phyloP scores from a whole-genome alignment of 1,284 basidiomycete species.

The Papiliotrema laurentii region DNA sequence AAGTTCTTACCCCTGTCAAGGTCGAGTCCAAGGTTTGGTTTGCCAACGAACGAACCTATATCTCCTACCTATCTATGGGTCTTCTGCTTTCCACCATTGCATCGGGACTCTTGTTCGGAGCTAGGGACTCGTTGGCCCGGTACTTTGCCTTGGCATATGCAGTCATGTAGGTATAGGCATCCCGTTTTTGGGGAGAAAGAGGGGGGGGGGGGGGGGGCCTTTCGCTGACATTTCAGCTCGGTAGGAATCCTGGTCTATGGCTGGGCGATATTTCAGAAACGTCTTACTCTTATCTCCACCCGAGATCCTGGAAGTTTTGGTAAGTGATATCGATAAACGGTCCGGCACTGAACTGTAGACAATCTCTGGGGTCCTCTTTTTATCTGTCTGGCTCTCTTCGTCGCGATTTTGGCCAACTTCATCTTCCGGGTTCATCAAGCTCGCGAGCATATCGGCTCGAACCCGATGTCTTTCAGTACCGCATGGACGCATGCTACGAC shows the following conservation, averaged over 20 bases:
- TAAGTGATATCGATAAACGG: slow-evolving; percentile 44
- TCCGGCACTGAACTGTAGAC: slow-evolving; percentile 53
- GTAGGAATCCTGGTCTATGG: slow-evolving; percentile 62
- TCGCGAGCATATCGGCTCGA: slow-evolving; percentile 28
- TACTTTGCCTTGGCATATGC: slow-evolving; percentile 84
- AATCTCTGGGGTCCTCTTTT: slow-evolving; percentile 72
- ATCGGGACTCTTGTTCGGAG: slow-evolving; percentile 59
- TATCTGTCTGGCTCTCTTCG: slow-evolving; percentile 72
- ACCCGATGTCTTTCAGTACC: slow-evolving; percentile 25
- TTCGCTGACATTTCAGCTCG: slow-evolving; percentile 30
- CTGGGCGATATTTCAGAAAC: slow-evolving; percentile 78
- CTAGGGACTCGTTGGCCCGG: slow-evolving; percentile 63
- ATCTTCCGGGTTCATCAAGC: slow-evolving; percentile 57
- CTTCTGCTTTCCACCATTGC: slow-evolving; percentile 81
- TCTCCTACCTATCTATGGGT: slow-evolving; percentile 83
- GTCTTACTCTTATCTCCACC: slow-evolving; percentile 84
- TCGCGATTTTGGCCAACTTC: slow-evolving; percentile 82
- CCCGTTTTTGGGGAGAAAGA: no score
- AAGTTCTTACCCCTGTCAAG: slow-evolving; percentile 81
- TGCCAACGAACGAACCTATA: slow-evolving; percentile 95
- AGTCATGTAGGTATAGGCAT: slow-evolving; percentile 53
- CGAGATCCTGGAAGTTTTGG: slow-evolving; percentile 90
- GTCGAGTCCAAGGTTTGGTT: slow-evolving; percentile 99
- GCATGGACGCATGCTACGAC: not conserved
- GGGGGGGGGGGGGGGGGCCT: not conserved